Conservation (phyloP, 352 stramenopile genomes). For the Phytophthora lateralis region DNA sequence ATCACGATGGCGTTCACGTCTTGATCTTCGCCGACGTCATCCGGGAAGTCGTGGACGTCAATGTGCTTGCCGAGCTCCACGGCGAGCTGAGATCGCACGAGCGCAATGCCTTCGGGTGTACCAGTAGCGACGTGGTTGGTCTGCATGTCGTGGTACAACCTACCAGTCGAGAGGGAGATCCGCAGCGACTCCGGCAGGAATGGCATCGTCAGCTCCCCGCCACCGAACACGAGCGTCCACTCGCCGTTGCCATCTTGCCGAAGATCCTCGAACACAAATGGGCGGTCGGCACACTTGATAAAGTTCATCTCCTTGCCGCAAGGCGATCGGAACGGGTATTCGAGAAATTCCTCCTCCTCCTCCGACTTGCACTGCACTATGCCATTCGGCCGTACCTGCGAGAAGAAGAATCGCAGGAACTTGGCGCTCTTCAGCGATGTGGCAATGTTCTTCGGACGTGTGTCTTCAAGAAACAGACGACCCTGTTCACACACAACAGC, state of each 20-base stretch:
- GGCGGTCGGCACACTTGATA: conserved; percentile 84
- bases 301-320: conserved; percentile 89
- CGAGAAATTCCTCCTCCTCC: conserved; percentile 50
- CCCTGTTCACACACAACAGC: conserved; percentile 38
- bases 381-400: conserved; percentile 55
- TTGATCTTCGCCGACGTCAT: conserved; percentile 14
- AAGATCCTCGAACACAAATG: conserved; percentile 79
- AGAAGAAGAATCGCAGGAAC: conserved; percentile 87
- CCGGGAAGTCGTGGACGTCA: conserved; percentile 44
- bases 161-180: conserved; percentile 68
- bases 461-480: conserved; percentile 80
- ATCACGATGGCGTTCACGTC: conserved; percentile 27
- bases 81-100: conserved; percentile 76
- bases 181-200: conserved; percentile 61
- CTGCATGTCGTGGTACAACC: conserved; percentile 72
- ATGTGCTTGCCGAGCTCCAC: conserved; percentile 72
- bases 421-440: conserved; percentile 85
- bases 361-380: conserved; percentile 14
- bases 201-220: conserved; percentile 56
- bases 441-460: conserved; percentile 83
- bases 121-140: conserved; percentile 50
- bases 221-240: conserved; percentile 61
- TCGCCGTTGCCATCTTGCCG: conserved; percentile 21
- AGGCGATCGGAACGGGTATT: conserved; percentile 76
- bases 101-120: conserved; percentile 42